These are phyloP conservation scores for Fomitopsis pinicola DNA, from an alignment of 1,284 basidiomycete genomes.

Conservation along the genomic window DNA sequence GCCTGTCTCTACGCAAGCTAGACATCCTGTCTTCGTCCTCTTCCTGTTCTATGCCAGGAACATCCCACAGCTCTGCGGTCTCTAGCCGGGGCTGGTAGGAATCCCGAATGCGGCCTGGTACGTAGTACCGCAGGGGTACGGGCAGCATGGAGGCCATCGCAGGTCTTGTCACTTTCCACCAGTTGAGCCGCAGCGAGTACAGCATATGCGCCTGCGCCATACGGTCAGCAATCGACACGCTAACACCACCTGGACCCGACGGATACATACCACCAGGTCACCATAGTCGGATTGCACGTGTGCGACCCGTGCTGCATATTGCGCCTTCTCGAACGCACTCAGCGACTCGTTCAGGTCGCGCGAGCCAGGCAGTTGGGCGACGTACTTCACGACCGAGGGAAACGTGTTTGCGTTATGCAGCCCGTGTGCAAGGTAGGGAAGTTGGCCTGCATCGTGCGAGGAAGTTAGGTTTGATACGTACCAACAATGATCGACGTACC, in stretches of 20 bases:
- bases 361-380: conserved; percentile 41
- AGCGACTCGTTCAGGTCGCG: conserved; percentile 44
- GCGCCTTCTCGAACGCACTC: conserved; percentile 41
- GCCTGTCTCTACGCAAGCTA: conserved; percentile 27
- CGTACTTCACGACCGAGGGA: conserved; percentile 60
- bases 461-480: background rate
- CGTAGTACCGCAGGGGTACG: conserved; percentile 68
- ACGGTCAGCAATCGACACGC: conserved; percentile 4
- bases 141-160: conserved; percentile 53
- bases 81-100: conserved; percentile 54
- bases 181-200: conserved; percentile 61
- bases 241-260: conserved; percentile 2
- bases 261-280: conserved; percentile 58
- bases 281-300: conserved; percentile 66
- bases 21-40: conserved; percentile 30
- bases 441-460: conserved; percentile 44
- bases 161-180: conserved; percentile 49
- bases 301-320: conserved; percentile 55
- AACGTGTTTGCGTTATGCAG: conserved; percentile 47
- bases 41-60: conserved; percentile 40
- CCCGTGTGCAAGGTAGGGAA: conserved; percentile 65
- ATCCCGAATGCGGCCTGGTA: conserved; percentile 58
- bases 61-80: conserved; percentile 58
- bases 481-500: conserved; percentile 43
- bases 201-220: conserved; percentile 44